phyloP scores from a whole-genome alignment of 768 basidiomycete genomes.

The Amanita pseudoporphyria region DNA sequence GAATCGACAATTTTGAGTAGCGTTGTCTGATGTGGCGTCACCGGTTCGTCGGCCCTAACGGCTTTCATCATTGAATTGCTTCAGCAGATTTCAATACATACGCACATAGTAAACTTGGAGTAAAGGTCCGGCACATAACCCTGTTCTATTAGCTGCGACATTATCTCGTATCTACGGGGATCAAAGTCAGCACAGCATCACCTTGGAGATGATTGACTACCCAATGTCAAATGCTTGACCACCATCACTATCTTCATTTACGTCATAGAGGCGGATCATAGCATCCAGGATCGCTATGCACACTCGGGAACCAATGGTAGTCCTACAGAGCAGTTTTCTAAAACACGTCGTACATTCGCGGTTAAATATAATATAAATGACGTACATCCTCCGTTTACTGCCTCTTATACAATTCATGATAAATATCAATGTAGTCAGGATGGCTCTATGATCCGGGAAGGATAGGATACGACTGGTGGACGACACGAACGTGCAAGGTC shows the following conservation, averaged over 20 bases:
- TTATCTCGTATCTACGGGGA: slow-evolving; percentile 48
- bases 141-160: slow-evolving; percentile 52
- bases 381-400: slow-evolving; percentile 47
- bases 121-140: slow-evolving; percentile 54
- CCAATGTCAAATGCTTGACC: slow-evolving; percentile 70
- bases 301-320: slow-evolving; percentile 50
- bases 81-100: slow-evolving; percentile 6
- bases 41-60: slow-evolving; percentile 53
- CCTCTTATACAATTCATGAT: slow-evolving; percentile 63
- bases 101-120: slow-evolving; percentile 50
- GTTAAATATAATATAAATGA: slow-evolving; percentile 7
- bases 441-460: slow-evolving; percentile 53
- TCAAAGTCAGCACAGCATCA: slow-evolving; percentile 4
- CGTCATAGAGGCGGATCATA: slow-evolving; percentile 63
- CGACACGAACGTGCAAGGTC: slow-evolving; percentile 9
- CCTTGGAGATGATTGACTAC: slow-evolving; percentile 28
- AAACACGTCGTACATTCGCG: slow-evolving; percentile 9
- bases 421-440: slow-evolving; percentile 57
- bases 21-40: slow-evolving; percentile 81
- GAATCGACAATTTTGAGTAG: slow-evolving; percentile 84
- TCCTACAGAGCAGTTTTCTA: slow-evolving; percentile 45
- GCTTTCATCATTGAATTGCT: neutral
- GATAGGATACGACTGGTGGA: slow-evolving; percentile 44
- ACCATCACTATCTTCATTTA: slow-evolving; percentile 51
- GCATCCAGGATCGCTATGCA: slow-evolving; percentile 61